Conservation (phyloP, 2,329 filamentous ascomycete genomes). For the Trichophyton verrucosum region DNA sequence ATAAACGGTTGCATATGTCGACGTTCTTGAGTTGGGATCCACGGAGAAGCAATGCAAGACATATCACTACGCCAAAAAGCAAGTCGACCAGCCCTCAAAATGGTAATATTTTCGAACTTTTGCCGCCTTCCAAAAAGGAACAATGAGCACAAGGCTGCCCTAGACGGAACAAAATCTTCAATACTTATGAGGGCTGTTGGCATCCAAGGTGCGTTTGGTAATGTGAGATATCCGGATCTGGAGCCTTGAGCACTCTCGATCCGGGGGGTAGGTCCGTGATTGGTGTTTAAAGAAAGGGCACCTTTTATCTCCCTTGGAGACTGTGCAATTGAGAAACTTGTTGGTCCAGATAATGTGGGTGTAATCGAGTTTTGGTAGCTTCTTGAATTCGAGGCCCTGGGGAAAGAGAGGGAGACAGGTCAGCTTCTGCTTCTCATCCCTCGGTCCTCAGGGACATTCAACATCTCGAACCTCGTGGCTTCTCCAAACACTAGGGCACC, state of each 20-base stretch:
- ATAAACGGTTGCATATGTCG: conserved; percentile 65
- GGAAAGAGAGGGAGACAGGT: neutral
- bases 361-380: neutral
- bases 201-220: conserved; percentile 46
- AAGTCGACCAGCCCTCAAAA: conserved; percentile 81
- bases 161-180: conserved; percentile 56
- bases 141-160: conserved; percentile 50
- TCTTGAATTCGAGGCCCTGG: neutral
- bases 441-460: conserved; percentile 35
- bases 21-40: conserved; percentile 59
- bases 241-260: conserved; percentile 23
- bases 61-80: conserved; percentile 78
- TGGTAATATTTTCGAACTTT: conserved; percentile 60
- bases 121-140: conserved; percentile 53
- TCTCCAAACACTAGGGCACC: conserved; percentile 53
- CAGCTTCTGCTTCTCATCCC: neutral
- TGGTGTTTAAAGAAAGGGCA: conserved; percentile 19
- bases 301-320: neutral
- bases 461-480: conserved; percentile 52
- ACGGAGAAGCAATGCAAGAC: conserved; percentile 60
- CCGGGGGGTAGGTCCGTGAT: conserved; percentile 24
- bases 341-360: neutral
- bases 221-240: conserved; percentile 45
- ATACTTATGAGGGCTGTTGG: conserved; percentile 54
- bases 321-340: neutral